These are phyloP conservation scores for Cytospora paraplurivora DNA, from an alignment of 2,329 filamentous ascomycete species.

Conservation along the genomic window DNA sequence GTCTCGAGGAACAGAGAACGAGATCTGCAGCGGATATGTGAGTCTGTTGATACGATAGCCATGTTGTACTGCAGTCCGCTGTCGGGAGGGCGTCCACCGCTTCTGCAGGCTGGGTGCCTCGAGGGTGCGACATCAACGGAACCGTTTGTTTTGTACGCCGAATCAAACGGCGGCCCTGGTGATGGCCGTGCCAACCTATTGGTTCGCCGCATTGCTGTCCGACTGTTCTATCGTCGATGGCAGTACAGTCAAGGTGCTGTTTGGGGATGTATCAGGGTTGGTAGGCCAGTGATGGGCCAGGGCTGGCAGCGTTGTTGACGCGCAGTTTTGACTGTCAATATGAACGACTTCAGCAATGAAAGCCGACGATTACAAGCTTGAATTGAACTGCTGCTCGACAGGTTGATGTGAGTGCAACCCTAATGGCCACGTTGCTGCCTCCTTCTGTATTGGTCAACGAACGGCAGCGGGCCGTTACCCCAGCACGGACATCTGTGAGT, in stretches of 20 bases:
- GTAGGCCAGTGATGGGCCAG: neutral
- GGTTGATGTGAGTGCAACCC: neutral
- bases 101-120: neutral
- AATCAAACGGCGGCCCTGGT: neutral
- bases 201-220: neutral
- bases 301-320: neutral
- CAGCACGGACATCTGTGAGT: no score
- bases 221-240: neutral
- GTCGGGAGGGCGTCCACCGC: neutral
- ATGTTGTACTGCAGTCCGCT: neutral
- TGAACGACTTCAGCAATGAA: neutral
- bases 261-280: no score
- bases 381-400: neutral
- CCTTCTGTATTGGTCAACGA: constrained; percentile 2
- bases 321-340: no score
- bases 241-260: neutral
- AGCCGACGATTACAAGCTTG: neutral
- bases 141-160: neutral
- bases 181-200: neutral
- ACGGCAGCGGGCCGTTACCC: constrained; percentile 14
- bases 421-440: constrained; percentile 8
- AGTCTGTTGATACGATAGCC: neutral
- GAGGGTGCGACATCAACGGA: neutral
- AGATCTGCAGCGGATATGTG: neutral
- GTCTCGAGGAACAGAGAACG: neutral